Conservation (phyloP, 345 rosid species). For the Kandelia obovata region DNA sequence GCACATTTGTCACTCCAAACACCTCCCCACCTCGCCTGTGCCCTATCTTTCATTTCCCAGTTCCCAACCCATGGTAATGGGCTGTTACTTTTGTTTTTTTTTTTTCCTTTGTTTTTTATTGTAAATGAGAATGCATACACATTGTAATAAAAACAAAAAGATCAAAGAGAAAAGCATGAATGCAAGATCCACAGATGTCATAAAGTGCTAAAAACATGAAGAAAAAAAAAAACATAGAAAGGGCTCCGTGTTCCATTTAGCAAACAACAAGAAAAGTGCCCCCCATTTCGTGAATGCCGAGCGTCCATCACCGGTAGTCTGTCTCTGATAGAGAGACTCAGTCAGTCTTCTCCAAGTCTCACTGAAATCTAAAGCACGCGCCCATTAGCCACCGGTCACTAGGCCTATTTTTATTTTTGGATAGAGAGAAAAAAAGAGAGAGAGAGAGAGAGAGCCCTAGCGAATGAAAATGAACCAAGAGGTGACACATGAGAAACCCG, state of each 20-base stretch:
- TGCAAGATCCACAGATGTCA: constrained; percentile 64
- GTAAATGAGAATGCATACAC: not conserved
- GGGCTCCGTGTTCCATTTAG: constrained; percentile 24
- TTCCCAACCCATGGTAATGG: constrained; percentile 15
- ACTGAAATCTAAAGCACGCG: constrained; percentile 32
- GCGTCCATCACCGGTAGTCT: constrained; percentile 61
- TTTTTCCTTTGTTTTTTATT: too few species aligned
- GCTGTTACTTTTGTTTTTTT: not conserved
- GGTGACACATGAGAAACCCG: constrained; percentile 45
- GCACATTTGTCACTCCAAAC: constrained; percentile 62
- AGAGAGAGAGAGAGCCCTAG: not conserved
- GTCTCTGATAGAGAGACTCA: constrained; percentile 31
- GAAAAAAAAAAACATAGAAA: constrained; percentile 13
- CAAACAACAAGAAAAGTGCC: constrained; percentile 23
- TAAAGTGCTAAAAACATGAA: constrained; percentile 39
- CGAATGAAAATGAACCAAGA: constrained; percentile 41
- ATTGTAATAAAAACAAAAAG: not conserved
- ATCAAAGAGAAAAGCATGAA: constrained; percentile 38
- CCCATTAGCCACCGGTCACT: constrained; percentile 10
- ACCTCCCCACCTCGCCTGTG: constrained; percentile 30
- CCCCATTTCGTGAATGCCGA: constrained; percentile 69
- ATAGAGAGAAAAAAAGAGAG: too few species aligned
- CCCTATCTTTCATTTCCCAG: too few species aligned
- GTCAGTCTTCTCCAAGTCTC: not conserved
- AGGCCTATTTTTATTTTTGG: not conserved